Evolutionary conservation across 2,329 filamentous ascomycete genomes (phyloP).

Genomic region (Rhytidhysteron rufulum): DNA sequence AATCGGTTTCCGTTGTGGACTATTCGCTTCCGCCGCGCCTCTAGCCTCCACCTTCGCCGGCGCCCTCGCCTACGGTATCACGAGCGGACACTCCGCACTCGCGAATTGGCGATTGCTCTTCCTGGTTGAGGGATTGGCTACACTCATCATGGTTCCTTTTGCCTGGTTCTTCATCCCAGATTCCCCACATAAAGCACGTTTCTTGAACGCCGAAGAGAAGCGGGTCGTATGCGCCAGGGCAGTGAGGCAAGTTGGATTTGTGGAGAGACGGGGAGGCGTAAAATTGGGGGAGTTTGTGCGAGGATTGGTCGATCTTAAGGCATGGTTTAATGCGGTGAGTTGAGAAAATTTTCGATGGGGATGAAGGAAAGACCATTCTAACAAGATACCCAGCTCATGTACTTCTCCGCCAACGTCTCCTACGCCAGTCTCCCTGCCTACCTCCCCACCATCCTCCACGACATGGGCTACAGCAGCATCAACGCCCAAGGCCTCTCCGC

Average conservation of each 20-base stretch:
- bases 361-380: background rate
- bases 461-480: conserved; percentile 39
- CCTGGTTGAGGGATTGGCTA: conserved; percentile 43
- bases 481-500: conserved; percentile 42
- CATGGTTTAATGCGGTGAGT: conserved; percentile 30
- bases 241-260: conserved; percentile 26
- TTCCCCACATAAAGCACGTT: conserved; percentile 40
- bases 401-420: conserved; percentile 38
- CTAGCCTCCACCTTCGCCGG: conserved; percentile 78
- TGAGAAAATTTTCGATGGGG: no score
- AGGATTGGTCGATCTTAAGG: conserved; percentile 27
- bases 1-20: conserved; percentile 53
- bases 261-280: conserved; percentile 23
- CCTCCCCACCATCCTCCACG: conserved; percentile 39
- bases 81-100: conserved; percentile 52
- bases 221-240: conserved; percentile 24
- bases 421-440: conserved; percentile 41
- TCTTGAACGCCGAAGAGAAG: conserved; percentile 41
- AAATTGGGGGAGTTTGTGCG: conserved; percentile 26
- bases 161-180: conserved; percentile 45
- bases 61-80: conserved; percentile 54
- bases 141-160: conserved; percentile 38
- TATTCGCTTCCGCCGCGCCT: conserved; percentile 55
- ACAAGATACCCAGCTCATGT: conserved; percentile 19
- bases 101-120: conserved; percentile 61